Percentiles rank a stretch among this genome's conserved stretches.
Conservation (phyloP, 2,329 filamentous ascomycete species). For the Sporothrix mexicana region DNA sequence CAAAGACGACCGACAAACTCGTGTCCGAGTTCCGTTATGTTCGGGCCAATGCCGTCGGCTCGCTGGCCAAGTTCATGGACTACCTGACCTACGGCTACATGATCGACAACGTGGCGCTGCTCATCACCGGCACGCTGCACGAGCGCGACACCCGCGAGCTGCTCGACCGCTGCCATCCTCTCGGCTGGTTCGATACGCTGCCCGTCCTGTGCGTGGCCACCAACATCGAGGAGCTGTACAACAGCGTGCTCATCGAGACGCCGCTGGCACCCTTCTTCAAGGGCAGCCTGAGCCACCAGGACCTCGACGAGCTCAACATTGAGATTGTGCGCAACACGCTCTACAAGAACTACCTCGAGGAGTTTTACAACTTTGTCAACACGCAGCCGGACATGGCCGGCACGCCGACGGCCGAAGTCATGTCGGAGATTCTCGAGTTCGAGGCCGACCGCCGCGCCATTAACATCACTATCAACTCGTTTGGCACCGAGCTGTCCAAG, state of each 20-base stretch:
- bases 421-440: slow-evolving; percentile 95
- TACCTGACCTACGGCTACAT: slow-evolving; percentile 99
- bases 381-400: slow-evolving; percentile 83
- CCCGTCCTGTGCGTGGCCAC: slow-evolving; percentile 96
- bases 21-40: slow-evolving; percentile 97
- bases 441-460: slow-evolving; percentile 96
- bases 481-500: slow-evolving; percentile 95
- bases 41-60: slow-evolving; percentile 89
- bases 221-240: slow-evolving; percentile 98
- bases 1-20: slow-evolving; percentile 96
- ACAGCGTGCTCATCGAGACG: slow-evolving; percentile 95
- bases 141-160: slow-evolving; percentile 96
- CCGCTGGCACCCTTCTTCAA: slow-evolving; percentile 97
- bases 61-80: slow-evolving; percentile 93
- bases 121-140: slow-evolving; percentile 97
- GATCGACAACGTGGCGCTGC: slow-evolving; percentile 98
- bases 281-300: slow-evolving; percentile 91
- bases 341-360: slow-evolving; percentile 99
- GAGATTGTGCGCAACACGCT: slow-evolving; percentile 98
- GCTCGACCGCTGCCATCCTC: slow-evolving; percentile 91
- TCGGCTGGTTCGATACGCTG: slow-evolving; percentile 99
- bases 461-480: slow-evolving; percentile 99
- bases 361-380: slow-evolving; percentile 95
- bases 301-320: slow-evolving; percentile 98
- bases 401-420: slow-evolving; percentile 89